phyloP scores from a whole-genome alignment of 1,284 basidiomycete genomes.

The Volvariella surrecta region DNA sequence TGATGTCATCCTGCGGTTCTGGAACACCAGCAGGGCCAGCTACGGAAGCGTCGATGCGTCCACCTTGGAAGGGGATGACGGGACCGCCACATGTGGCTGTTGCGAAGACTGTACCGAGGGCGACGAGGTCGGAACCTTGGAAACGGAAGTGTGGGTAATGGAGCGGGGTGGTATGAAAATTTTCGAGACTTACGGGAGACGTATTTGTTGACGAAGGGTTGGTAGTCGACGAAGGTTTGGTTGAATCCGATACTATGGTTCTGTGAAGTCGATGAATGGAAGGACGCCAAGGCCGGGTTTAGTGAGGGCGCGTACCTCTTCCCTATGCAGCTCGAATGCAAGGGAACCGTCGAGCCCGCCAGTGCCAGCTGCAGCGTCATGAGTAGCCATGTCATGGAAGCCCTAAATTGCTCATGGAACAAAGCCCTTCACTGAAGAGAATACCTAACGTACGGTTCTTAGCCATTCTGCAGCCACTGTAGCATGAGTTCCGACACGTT shows the following conservation, averaged over 20 bases:
- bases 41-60: slow-evolving; percentile 24
- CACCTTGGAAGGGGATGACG: slow-evolving; percentile 27
- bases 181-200: slow-evolving; percentile 23
- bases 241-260: slow-evolving; percentile 30
- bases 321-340: slow-evolving; percentile 23
- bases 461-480: slow-evolving; percentile 36
- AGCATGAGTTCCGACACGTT: slow-evolving; percentile 25
- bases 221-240: slow-evolving; percentile 30
- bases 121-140: slow-evolving; percentile 29
- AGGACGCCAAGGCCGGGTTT: background rate
- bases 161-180: background rate
- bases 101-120: slow-evolving; percentile 23
- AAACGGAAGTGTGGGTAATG: background rate
- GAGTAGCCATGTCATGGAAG: slow-evolving; percentile 31
- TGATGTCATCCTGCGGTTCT: slow-evolving; percentile 23
- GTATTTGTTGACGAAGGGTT: slow-evolving; percentile 29
- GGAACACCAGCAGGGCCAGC: slow-evolving; percentile 25
- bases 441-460: slow-evolving; percentile 25
- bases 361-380: slow-evolving; percentile 23
- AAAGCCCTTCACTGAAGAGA: background rate
- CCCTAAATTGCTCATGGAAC: slow-evolving; percentile 15
- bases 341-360: slow-evolving; percentile 29
- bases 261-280: slow-evolving; percentile 11
- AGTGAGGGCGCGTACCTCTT: slow-evolving; percentile 18
- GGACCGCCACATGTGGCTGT: slow-evolving; percentile 29